A percentile compares a stretch with the other conserved stretches of the same genome.
Evolutionary conservation across 2,329 filamentous ascomycete species (phyloP).

Genomic region (Botrytis pseudocinerea): DNA sequence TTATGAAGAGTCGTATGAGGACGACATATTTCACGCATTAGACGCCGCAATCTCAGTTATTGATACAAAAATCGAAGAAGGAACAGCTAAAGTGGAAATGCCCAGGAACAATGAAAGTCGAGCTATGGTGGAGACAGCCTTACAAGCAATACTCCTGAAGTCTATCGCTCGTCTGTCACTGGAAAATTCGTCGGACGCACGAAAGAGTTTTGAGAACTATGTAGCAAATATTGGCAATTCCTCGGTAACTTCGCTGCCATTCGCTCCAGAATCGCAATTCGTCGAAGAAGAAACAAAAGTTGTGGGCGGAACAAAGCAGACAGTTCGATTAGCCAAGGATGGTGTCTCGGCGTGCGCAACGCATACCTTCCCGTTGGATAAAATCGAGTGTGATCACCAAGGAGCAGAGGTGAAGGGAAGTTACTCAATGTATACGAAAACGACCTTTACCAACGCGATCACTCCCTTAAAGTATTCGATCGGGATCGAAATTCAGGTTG

Average conservation of each 20-base stretch:
- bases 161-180: neutral
- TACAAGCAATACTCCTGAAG: neutral
- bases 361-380: too few species aligned
- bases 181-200: neutral
- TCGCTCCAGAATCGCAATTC: neutral
- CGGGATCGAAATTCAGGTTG: neutral
- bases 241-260: neutral
- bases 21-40: rapidly evolving
- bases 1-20: rapidly evolving
- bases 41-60: rapidly evolving
- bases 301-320: neutral
- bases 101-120: neutral
- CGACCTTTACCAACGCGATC: neutral
- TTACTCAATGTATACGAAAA: neutral
- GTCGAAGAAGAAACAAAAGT: too few species aligned
- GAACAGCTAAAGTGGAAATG: neutral
- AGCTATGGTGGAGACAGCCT: neutral
- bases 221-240: rapidly evolving
- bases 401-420: neutral
- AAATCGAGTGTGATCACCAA: neutral
- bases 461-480: neutral
- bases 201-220: neutral
- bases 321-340: neutral
- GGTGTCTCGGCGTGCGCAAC: neutral
- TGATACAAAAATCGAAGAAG: neutral